Evolutionary conservation across 148 eudicot species (phyloP).

Genomic region (Rheum nobile): DNA sequence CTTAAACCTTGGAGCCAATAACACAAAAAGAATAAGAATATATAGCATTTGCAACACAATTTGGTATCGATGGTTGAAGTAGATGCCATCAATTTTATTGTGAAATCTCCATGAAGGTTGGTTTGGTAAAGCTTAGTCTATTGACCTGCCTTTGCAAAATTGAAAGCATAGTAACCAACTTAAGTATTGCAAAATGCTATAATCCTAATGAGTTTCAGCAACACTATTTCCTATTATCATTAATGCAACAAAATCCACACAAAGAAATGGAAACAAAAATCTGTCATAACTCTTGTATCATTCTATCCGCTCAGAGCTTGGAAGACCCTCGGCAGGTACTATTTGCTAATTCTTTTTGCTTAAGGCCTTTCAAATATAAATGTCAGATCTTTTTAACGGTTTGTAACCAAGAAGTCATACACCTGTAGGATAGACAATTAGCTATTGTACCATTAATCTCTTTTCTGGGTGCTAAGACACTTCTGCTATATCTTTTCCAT

Average conservation of each 20-base stretch:
- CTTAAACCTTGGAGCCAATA: neutral
- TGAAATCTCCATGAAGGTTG: too few species aligned
- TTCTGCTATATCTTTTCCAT: neutral
- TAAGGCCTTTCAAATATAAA: neutral
- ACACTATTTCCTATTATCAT: too few species aligned
- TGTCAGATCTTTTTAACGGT: neutral
- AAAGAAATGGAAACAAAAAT: too few species aligned
- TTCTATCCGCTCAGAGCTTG: constrained; percentile 9
- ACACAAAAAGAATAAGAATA: neutral
- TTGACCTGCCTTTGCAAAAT: too few species aligned
- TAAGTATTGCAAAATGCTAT: too few species aligned
- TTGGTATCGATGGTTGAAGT: neutral
- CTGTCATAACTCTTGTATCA: too few species aligned
- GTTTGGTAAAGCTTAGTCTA: too few species aligned
- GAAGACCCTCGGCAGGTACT: constrained; percentile 6
- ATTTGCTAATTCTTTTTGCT: neutral
- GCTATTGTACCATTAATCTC: neutral
- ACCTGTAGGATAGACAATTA: neutral
- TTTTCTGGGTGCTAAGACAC: too few species aligned
- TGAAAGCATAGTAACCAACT: too few species aligned
- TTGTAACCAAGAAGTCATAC: neutral
- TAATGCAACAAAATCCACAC: too few species aligned
- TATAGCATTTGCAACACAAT: neutral
- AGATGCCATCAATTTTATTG: neutral
- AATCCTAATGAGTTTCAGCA: too few species aligned